Conservation (phyloP, 805 yeast species). For the Candida nitratophila region DNA sequence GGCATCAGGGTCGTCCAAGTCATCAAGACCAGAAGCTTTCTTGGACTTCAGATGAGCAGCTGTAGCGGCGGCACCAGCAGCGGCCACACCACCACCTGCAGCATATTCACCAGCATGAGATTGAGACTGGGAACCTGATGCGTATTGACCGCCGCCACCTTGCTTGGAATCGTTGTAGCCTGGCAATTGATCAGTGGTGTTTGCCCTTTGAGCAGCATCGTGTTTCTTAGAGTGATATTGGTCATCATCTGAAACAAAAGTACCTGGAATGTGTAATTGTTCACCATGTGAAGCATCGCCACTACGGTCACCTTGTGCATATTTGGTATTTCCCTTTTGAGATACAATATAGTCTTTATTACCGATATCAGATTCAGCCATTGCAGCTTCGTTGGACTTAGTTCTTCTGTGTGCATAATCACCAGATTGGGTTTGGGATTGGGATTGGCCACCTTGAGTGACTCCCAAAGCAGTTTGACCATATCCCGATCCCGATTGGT, state of each 20-base stretch:
- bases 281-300: too few relatives aligned
- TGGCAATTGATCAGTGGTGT: too few relatives aligned
- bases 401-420: too few relatives aligned
- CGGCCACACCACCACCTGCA: not conserved
- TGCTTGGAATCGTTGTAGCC: too few relatives aligned
- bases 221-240: too few relatives aligned
- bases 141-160: not conserved
- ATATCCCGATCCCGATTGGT: too few relatives aligned
- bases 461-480: too few relatives aligned
- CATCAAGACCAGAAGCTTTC: not conserved
- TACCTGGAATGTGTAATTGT: not conserved
- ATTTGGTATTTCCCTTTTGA: too few relatives aligned
- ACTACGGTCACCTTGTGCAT: not conserved
- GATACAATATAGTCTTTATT: too few relatives aligned
- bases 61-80: slow-evolving; percentile 1
- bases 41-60: not conserved
- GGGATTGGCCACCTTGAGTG: not conserved
- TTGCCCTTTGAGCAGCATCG: too few relatives aligned
- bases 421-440: not conserved
- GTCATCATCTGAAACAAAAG: not conserved
- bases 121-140: not conserved
- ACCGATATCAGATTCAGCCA: not conserved
- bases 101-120: not conserved
- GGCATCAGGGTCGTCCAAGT: not conserved
- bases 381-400: not conserved